Evolutionary conservation across 768 basidiomycete species (phyloP).

Genomic region (Tulasnella sp.): DNA sequence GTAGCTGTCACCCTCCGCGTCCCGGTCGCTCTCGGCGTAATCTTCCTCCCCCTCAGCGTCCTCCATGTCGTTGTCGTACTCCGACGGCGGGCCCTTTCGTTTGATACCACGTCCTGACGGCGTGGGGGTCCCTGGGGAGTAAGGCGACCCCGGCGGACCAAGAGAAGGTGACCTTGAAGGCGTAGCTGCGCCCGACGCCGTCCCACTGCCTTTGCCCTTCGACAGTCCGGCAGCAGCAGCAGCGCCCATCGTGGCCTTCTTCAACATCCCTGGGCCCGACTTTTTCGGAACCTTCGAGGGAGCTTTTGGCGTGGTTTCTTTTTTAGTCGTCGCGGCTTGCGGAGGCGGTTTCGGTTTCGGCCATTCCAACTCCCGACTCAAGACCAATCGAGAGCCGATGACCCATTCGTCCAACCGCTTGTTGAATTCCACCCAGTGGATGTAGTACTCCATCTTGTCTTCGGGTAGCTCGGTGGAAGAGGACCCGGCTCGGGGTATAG

Average conservation of each 20-base stretch:
- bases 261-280: slow-evolving; percentile 27
- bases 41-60: slow-evolving; percentile 61
- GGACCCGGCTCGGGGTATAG: slow-evolving; percentile 35
- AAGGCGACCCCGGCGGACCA: slow-evolving; percentile 15
- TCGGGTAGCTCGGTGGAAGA: slow-evolving; percentile 53
- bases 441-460: slow-evolving; percentile 90
- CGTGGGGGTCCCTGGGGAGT: slow-evolving; percentile 56
- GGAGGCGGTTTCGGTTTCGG: slow-evolving; percentile 73
- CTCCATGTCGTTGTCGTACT: slow-evolving; percentile 59
- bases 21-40: slow-evolving; percentile 25
- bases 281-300: slow-evolving; percentile 20
- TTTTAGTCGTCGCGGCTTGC: slow-evolving; percentile 40
- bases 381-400: slow-evolving; percentile 75
- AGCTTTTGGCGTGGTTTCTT: slow-evolving; percentile 33
- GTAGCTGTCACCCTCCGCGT: slow-evolving; percentile 17
- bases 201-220: slow-evolving; percentile 13
- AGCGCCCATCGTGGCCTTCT: slow-evolving; percentile 41
- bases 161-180: slow-evolving; percentile 6
- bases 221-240: slow-evolving; percentile 33
- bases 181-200: slow-evolving; percentile 18
- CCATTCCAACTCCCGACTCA: slow-evolving; percentile 88
- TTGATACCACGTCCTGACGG: slow-evolving; percentile 43
- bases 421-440: slow-evolving; percentile 99
- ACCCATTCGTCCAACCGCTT: slow-evolving; percentile 99
- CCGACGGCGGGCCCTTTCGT: slow-evolving; percentile 56